phyloP scores from a whole-genome alignment of 495 filamentous ascomycete species.

The Trichoderma erinaceum region DNA sequence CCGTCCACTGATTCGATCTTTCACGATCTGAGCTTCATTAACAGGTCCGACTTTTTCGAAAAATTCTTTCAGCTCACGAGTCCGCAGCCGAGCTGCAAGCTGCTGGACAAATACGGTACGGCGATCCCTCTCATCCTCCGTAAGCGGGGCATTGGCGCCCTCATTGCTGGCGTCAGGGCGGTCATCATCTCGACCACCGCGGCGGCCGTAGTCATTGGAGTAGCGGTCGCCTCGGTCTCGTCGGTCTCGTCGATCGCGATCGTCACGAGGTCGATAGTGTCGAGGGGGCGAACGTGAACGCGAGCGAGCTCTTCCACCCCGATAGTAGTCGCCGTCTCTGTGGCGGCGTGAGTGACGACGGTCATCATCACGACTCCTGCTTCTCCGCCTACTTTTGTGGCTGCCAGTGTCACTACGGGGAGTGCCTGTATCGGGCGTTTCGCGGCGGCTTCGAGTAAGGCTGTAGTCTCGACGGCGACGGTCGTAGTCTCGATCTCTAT shows the following conservation, averaged over 20 bases:
- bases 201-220: constrained; percentile 38
- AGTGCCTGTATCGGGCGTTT: constrained; percentile 48
- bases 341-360: constrained; percentile 74
- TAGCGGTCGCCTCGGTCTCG: constrained; percentile 36
- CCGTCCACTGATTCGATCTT: constrained; percentile 91
- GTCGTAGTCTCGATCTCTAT: constrained; percentile 55
- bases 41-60: constrained; percentile 96
- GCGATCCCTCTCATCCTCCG: constrained; percentile 92
- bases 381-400: constrained; percentile 77
- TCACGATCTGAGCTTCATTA: constrained; percentile 98
- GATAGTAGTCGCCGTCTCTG: constrained; percentile 71
- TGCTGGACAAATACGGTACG: constrained; percentile 98
- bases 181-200: constrained; percentile 49
- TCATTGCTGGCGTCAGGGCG: constrained; percentile 45
- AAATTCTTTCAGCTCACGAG: constrained; percentile 87
- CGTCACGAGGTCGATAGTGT: constrained; percentile 69
- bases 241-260: constrained; percentile 43
- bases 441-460: constrained; percentile 34
- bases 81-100: constrained; percentile 83
- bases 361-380: constrained; percentile 74
- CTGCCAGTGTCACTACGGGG: constrained; percentile 76
- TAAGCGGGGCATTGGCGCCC: constrained; percentile 56
- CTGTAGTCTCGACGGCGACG: constrained; percentile 57
- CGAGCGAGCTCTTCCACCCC: constrained; percentile 58
- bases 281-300: constrained; percentile 73